These are phyloP conservation scores for Thalia dealbata DNA, from an alignment of 176 grass and related monocot genomes.

Conservation along the genomic window DNA sequence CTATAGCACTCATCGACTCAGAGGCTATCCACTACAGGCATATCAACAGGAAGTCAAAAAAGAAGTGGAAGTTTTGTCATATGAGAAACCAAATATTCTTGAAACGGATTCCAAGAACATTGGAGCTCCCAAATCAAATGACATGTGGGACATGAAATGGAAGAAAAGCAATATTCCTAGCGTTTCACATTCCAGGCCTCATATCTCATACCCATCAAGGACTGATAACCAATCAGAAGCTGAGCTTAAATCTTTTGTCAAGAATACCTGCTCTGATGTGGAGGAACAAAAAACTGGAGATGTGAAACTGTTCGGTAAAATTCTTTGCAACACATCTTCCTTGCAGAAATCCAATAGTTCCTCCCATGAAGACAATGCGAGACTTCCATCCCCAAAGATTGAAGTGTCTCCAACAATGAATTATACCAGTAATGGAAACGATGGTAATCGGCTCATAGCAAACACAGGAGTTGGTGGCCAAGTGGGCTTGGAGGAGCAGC, in stretches of 20 bases:
- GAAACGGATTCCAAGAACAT: constrained; percentile 21
- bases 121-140: constrained; percentile 31
- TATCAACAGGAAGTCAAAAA: constrained; percentile 28
- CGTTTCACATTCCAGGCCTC: constrained; percentile 5
- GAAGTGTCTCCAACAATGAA: constrained; percentile 17
- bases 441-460: constrained; percentile 29
- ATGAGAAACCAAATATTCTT: constrained; percentile 24
- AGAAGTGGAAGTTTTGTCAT: constrained; percentile 16
- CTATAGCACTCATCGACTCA: constrained; percentile 21
- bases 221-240: constrained; percentile 8
- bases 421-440: constrained; percentile 20
- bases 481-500: constrained; percentile 30
- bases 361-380: constrained; percentile 24
- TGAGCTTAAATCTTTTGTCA: constrained; percentile 18
- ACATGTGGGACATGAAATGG: constrained; percentile 31
- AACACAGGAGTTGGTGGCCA: constrained; percentile 16
- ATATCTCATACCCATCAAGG: constrained; percentile 11
- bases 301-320: constrained; percentile 76
- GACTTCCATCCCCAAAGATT: constrained; percentile 6
- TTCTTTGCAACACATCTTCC: constrained; percentile 33
- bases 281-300: constrained; percentile 45
- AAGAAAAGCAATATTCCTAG: constrained; percentile 21
- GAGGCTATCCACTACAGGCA: constrained; percentile 32
- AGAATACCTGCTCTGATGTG: constrained; percentile 27
- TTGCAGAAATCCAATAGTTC: constrained; percentile 45